Percentiles rank a stretch among this genome's conserved stretches.
Evolutionary conservation across 306 rosid species (phyloP).

Genomic region (Fragaria iinumae): DNA sequence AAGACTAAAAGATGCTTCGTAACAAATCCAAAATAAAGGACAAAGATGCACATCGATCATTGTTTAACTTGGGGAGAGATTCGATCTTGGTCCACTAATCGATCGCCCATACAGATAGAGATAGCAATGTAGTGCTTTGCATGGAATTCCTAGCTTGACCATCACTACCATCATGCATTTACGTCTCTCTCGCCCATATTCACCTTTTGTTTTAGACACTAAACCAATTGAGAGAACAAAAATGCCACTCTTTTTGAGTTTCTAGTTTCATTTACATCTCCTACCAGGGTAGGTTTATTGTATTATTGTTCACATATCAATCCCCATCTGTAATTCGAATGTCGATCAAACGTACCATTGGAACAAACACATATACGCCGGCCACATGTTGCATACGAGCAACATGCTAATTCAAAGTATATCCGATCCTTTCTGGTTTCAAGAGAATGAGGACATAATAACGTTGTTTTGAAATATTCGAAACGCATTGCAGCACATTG

Average conservation of each 20-base stretch:
- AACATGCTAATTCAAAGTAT: neutral
- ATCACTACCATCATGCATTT: neutral
- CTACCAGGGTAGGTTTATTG: no score
- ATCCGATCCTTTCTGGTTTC: neutral
- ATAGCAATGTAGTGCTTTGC: neutral
- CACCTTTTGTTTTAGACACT: no score
- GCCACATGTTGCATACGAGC: neutral
- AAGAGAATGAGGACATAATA: neutral
- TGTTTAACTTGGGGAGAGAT: neutral
- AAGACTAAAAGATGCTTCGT: neutral
- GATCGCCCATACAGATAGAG: neutral
- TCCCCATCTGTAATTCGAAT: constrained; percentile 19
- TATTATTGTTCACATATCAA: neutral
- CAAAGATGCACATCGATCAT: neutral
- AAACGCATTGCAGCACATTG: neutral
- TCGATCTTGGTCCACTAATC: constrained; percentile 24
- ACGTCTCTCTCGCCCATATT: neutral
- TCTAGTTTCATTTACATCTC: neutral
- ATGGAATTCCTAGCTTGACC: constrained; percentile 9
- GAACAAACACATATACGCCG: neutral
- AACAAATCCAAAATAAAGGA: no score
- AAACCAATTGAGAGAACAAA: no score
- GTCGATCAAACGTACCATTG: constrained; percentile 24
- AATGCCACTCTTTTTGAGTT: neutral
- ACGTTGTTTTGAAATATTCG: neutral